phyloP scores from a whole-genome alignment of 1,284 basidiomycete species.

The Pterulicium gracile region DNA sequence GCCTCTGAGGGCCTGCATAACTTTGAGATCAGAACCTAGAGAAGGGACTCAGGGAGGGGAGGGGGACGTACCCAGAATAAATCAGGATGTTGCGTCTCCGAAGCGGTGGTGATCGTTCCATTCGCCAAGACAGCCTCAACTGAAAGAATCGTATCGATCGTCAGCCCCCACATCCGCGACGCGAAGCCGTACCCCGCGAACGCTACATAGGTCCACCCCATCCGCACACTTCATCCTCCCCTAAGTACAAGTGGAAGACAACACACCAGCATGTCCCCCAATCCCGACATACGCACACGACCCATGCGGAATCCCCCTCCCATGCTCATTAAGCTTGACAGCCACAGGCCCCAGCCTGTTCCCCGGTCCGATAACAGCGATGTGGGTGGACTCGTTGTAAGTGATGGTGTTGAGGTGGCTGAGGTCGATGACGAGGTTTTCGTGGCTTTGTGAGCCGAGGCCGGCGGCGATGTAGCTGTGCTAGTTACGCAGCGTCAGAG shows the following conservation, averaged over 20 bases:
- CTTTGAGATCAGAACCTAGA: too few species aligned
- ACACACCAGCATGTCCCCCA: neutral
- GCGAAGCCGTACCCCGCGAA: constrained; percentile 21
- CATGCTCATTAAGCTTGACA: constrained; percentile 21
- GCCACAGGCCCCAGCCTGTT: constrained; percentile 31
- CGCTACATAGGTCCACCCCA: too few species aligned
- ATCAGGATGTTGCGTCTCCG: constrained; percentile 25
- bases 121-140: constrained; percentile 28
- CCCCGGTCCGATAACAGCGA: constrained; percentile 27
- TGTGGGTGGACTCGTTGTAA: constrained; percentile 19
- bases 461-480: constrained; percentile 35
- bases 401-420: constrained; percentile 24
- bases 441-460: constrained; percentile 27
- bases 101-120: constrained; percentile 28
- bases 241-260: constrained; percentile 21
- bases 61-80: constrained; percentile 39
- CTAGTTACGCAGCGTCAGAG: neutral
- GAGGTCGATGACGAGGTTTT: constrained; percentile 27
- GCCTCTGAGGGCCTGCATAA: neutral
- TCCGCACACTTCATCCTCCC: constrained; percentile 28
- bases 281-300: constrained; percentile 31
- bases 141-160: constrained; percentile 20
- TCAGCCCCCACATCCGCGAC: constrained; percentile 20
- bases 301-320: constrained; percentile 29
- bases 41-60: too few species aligned